Evolutionary conservation across 164 flowering plant genomes (phyloP).

Genomic region (Macadamia integrifolia): DNA sequence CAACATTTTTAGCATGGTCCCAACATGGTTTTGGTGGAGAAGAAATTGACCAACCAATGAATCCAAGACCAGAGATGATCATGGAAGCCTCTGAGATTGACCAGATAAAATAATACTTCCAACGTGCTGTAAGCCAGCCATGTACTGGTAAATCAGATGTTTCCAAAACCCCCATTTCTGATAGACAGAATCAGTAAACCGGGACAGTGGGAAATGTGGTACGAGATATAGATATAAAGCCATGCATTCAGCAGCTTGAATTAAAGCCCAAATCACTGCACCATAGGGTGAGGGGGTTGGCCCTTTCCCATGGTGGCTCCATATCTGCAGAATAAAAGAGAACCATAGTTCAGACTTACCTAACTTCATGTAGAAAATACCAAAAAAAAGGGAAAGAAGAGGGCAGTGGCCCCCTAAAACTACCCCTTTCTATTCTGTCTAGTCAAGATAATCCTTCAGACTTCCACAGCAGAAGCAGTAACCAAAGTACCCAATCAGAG

Average conservation of each 20-base stretch:
- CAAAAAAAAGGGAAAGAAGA: slow-evolving; percentile 6
- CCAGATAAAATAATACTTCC: slow-evolving; percentile 99
- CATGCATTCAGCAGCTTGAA: slow-evolving; percentile 92
- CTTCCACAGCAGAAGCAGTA: slow-evolving; percentile 96
- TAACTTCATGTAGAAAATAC: not conserved
- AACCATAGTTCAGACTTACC: not conserved
- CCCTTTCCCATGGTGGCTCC: slow-evolving; percentile 46
- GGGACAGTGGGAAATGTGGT: slow-evolving; percentile 64
- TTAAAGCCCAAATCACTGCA: slow-evolving; percentile 66
- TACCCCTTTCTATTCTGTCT: slow-evolving; percentile 90
- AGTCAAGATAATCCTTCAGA: slow-evolving; percentile 95
- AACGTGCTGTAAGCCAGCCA: slow-evolving; percentile 87
- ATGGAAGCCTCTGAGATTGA: slow-evolving; percentile 95
- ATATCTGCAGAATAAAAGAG: slow-evolving; percentile 41
- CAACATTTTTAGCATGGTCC: slow-evolving; percentile 98
- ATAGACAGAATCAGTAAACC: slow-evolving; percentile 65
- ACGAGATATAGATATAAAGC: slow-evolving; percentile 72
- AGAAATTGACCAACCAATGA: slow-evolving; percentile 88
- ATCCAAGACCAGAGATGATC: slow-evolving; percentile 92
- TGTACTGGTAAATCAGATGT: slow-evolving; percentile 70
- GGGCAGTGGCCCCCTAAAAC: slow-evolving; percentile 5
- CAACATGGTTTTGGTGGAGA: slow-evolving; percentile 70
- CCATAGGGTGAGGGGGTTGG: slow-evolving; percentile 63
- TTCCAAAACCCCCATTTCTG: slow-evolving; percentile 85
- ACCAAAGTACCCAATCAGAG: slow-evolving; percentile 73